Evolutionary conservation across 73 alveolate species (phyloP).

Genomic region (Paramecium primaurelia): DNA sequence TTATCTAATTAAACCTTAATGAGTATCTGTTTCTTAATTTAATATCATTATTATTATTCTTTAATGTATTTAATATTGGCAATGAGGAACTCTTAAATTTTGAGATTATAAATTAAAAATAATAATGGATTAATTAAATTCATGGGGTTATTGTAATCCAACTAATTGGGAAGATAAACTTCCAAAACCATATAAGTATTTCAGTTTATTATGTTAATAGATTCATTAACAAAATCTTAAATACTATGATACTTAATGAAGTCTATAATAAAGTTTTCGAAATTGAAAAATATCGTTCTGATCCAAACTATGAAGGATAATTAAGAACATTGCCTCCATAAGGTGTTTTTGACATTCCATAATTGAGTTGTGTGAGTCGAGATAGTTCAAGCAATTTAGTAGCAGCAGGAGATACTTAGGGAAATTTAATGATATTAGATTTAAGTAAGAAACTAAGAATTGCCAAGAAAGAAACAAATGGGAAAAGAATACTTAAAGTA

Average conservation of each 20-base stretch:
- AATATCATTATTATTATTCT: background rate
- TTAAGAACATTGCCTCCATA: slow-evolving; percentile 55
- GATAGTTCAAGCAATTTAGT: slow-evolving; percentile 20
- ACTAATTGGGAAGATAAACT: slow-evolving; percentile 41
- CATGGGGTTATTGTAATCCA: slow-evolving; percentile 62
- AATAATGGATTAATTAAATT: slow-evolving; percentile 51
- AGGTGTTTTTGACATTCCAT: slow-evolving; percentile 53
- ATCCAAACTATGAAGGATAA: slow-evolving; percentile 61
- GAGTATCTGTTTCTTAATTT: too few species aligned
- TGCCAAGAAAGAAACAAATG: slow-evolving; percentile 49
- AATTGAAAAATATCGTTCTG: slow-evolving; percentile 56
- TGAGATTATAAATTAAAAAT: background rate
- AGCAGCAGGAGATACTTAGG: slow-evolving; percentile 53
- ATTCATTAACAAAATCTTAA: slow-evolving; percentile 39
- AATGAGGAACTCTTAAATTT: background rate
- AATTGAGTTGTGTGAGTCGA: slow-evolving; percentile 24
- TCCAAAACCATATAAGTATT: slow-evolving; percentile 58
- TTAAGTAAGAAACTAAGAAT: slow-evolving; percentile 49
- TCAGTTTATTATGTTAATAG: background rate
- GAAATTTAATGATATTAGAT: slow-evolving; percentile 50
- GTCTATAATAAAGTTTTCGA: slow-evolving; percentile 47
- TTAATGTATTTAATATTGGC: background rate
- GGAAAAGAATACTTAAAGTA: slow-evolving; percentile 32
- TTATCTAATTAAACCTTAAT: too few species aligned
- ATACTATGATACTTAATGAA: slow-evolving; percentile 2